Base-by-base conservation (phyloP, 495 filamentous ascomycete species). In the Sphaerosporella brunnea region DNA sequence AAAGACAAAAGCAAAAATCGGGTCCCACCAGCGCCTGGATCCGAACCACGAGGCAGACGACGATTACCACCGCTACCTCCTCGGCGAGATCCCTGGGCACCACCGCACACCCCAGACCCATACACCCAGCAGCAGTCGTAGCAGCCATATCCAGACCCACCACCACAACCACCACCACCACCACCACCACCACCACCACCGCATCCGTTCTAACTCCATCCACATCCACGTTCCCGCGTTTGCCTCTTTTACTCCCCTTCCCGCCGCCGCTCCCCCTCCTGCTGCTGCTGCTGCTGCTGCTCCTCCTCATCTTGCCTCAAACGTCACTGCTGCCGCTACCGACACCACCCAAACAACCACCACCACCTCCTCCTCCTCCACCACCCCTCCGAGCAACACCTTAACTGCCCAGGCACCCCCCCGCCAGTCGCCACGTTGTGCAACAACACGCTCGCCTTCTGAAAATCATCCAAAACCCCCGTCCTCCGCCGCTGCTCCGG, bases 401-500 rank as follows among this genome's bases (percentile, higher is more conserved):
- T 11, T 21, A n/a, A 40, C 25, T 55, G 36, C 50, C 49, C 25
- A 46, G 45, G 36, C 47, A 47, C 50, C 46, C 55, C 54, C 55
- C 56, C 55, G 56, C 56, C 58, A 58, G 48, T 54, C 56, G 56
- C 56, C 56, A 59, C 56, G 56, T 59, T 55, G 56, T 58, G 23
- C 30, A 34, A 34, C 26, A 4, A 32, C 28, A 32, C 7, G 20
- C n/a, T n/a, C n/a, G n/a, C n/a, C n/a, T n/a, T n/a, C n/a, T n/a
- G n/a, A n/a, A n/a, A n/a, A n/a, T n/a, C n/a, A n/a, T n/a, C n/a
- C n/a, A n/a, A n/a, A n/a, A n/a, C n/a, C n/a, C n/a, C n/a, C n/a
- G n/a, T n/a, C n/a, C n/a, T n/a, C n/a, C n/a, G n/a, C n/a, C n/a
- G n/a, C n/a, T n/a, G n/a, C n/a, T n/a, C n/a, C n/a, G n/a, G n/a